These are phyloP conservation scores for Colletotrichum camelliae DNA, from an alignment of 2,329 filamentous ascomycete genomes.

Conservation along the genomic window DNA sequence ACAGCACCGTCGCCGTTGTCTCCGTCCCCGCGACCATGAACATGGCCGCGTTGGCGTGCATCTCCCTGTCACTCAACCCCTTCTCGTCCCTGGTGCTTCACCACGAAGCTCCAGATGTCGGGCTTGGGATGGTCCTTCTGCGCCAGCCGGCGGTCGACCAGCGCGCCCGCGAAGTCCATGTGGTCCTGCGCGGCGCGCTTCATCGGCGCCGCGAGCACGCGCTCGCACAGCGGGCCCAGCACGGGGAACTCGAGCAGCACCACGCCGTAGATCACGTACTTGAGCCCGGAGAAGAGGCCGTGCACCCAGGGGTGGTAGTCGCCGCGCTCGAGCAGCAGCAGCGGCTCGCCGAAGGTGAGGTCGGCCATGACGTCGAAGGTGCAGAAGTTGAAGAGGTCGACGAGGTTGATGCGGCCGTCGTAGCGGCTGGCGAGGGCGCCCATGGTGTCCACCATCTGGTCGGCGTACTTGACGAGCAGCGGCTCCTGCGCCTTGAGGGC, in stretches of 20 bases:
- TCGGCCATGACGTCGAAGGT: constrained; percentile 36
- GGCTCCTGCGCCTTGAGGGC: constrained; percentile 29
- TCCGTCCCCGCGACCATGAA: constrained; percentile 46
- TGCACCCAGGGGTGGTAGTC: constrained; percentile 31
- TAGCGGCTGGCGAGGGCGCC: constrained; percentile 28
- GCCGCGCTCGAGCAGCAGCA: constrained; percentile 28
- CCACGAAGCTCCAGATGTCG: constrained; percentile 18
- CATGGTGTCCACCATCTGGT: constrained; percentile 37
- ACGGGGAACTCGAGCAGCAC: constrained; percentile 12
- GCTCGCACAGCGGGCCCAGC: constrained; percentile 6
- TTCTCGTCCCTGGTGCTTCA: not conserved
- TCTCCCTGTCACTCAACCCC: not conserved
- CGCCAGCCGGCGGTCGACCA: constrained; percentile 7
- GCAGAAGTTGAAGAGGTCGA: constrained; percentile 27
- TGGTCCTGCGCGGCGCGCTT: constrained; percentile 12
- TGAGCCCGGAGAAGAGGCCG: constrained; percentile 24
- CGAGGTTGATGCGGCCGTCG: constrained; percentile 1
- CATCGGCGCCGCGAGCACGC: not conserved
- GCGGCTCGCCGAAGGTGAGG: constrained; percentile 33
- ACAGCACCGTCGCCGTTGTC: constrained; percentile 49
- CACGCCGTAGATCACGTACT: constrained; percentile 7
- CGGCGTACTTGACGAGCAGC: constrained; percentile 39
- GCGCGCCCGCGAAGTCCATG: not conserved
- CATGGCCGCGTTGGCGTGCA: constrained; percentile 22
- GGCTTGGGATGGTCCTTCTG: not conserved